Percentiles rank a stretch among this genome's conserved stretches.
Conservation (phyloP, 2,329 filamentous ascomycete species). For the Calonectria montana region DNA sequence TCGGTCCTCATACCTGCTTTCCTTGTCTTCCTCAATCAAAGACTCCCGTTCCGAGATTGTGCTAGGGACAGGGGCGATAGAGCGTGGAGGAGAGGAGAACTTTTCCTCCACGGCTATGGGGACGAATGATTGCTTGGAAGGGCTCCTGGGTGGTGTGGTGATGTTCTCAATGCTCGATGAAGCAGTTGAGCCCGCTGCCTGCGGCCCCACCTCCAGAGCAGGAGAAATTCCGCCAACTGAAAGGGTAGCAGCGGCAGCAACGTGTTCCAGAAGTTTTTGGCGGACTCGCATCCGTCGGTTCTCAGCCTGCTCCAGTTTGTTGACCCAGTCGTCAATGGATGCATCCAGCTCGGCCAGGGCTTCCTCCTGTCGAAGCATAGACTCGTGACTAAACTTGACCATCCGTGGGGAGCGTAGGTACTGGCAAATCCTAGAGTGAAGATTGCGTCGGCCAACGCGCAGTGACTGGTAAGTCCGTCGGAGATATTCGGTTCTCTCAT, state of each 20-base stretch:
- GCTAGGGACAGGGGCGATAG: constrained; percentile 65
- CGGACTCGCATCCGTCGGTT: constrained; percentile 80
- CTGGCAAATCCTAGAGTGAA: constrained; percentile 81
- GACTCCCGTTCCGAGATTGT: constrained; percentile 64
- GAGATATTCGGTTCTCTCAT: constrained; percentile 82
- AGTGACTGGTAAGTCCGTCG: constrained; percentile 81
- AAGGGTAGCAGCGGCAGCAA: constrained; percentile 76
- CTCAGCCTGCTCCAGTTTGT: constrained; percentile 83
- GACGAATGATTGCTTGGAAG: constrained; percentile 57
- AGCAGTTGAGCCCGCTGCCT: constrained; percentile 52
- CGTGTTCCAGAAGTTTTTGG: constrained; percentile 84
- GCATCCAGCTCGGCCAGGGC: constrained; percentile 80
- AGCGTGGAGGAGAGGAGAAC: constrained; percentile 62
- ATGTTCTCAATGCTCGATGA: constrained; percentile 55
- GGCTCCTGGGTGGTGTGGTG: constrained; percentile 70
- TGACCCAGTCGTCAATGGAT: constrained; percentile 84
- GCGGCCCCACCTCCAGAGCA: constrained; percentile 55
- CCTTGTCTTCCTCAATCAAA: constrained; percentile 55
- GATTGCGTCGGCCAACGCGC: constrained; percentile 78
- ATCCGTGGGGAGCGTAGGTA: constrained; percentile 79
- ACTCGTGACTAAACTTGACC: constrained; percentile 78
- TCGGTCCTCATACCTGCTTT: constrained; percentile 41
- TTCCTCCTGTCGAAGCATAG: constrained; percentile 83
- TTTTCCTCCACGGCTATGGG: constrained; percentile 49
- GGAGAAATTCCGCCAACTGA: constrained; percentile 43